Base-by-base conservation (phyloP, 176 grass and related monocot genomes). In the Ananas comosus region DNA sequence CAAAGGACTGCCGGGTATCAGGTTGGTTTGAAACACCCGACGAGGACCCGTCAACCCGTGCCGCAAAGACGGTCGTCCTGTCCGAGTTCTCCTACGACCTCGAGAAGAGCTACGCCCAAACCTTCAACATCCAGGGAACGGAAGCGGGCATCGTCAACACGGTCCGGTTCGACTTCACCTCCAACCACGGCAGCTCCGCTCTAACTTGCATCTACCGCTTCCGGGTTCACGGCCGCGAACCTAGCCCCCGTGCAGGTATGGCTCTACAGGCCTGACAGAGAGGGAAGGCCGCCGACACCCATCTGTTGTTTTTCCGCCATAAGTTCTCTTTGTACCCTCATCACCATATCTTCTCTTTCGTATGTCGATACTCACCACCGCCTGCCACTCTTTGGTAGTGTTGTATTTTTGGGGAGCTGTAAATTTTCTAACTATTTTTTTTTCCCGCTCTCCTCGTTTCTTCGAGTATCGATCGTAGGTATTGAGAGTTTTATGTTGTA, bases 191-290 rank as follows among this genome's bases (percentile, higher is more conserved):
- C 54, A 92, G 70, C 82, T 66, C 89, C 2, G 42, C 16, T 2
- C 70, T 83, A 65, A 92, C 89, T 0, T 92, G 89, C 74, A 83
- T 92, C 22, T 92, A 92, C 73, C 89, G 89, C 18, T 18, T 92
- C 64, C 71, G 89, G 25, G 89, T 88, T 51, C 89, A 92, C 64
- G 89, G 89, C 10, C 74, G 75, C 3, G 85, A 85, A 64, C 76
- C 67, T 3, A 69, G 66, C 2, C 78, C 79, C 16, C 79, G 76
- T 42, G 58, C 66, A 63, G 53, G 49, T 0, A 0, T 14, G 11
- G 28, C 59, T 63, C 78, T 21, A 6, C 63, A 80, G 14, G 50
- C 70, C 49, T 85, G 69, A 85, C 56, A 33, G 14, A 61, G 17
- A 22, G 6, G 17, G 16, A 2, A 9, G 14, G 14, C 54, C 21